A percentile compares a stretch with the other conserved stretches of the same genome.
Conservation (phyloP, 2,329 filamentous ascomycete genomes). For the Epichloe hybrida region DNA sequence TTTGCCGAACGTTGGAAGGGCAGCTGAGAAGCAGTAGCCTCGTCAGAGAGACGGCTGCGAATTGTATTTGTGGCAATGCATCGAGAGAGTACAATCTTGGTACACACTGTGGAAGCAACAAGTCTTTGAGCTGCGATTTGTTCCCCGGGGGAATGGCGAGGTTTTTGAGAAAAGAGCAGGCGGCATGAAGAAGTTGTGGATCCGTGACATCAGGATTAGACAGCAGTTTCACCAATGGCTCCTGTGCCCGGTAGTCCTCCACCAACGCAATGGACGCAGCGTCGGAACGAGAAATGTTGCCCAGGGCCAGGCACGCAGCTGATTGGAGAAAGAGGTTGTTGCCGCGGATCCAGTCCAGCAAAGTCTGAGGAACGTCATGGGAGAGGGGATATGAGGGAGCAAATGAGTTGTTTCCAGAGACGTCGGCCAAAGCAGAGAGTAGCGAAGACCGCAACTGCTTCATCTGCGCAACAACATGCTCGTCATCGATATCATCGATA, state of each 20-base stretch:
- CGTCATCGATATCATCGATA: constrained; percentile 27
- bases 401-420: constrained; percentile 38
- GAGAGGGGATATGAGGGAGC: constrained; percentile 26
- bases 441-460: constrained; percentile 36
- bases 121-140: constrained; percentile 34
- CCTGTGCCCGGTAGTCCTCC: constrained; percentile 23
- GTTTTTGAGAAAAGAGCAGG: constrained; percentile 50
- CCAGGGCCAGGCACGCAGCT: constrained; percentile 46
- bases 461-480: constrained; percentile 30
- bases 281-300: constrained; percentile 49
- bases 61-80: constrained; percentile 41
- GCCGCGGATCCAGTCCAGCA: constrained; percentile 34
- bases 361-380: constrained; percentile 25
- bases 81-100: constrained; percentile 42
- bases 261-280: constrained; percentile 38
- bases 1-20: constrained; percentile 33
- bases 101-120: constrained; percentile 32
- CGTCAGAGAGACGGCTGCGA: constrained; percentile 43
- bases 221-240: constrained; percentile 33
- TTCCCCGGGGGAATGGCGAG: constrained; percentile 45
- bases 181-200: constrained; percentile 41
- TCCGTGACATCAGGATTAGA: constrained; percentile 25
- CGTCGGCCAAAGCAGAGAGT: constrained; percentile 35
- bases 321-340: constrained; percentile 33
- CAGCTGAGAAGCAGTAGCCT: constrained; percentile 42